Conservation (phyloP, 352 stramenopile species). For the Pythium coloratum region DNA sequence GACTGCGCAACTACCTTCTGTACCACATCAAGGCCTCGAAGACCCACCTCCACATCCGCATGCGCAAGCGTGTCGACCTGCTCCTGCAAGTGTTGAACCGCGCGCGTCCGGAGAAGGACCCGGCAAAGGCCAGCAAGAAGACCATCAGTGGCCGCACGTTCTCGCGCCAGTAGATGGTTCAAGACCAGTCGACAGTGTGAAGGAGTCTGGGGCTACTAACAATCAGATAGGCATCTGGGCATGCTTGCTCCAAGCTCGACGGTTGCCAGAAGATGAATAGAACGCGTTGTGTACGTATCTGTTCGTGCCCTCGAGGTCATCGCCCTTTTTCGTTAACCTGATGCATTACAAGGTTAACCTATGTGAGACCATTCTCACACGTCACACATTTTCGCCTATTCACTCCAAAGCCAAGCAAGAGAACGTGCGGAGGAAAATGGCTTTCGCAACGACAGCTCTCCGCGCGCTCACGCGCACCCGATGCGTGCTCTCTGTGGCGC, state of each 20-base stretch:
- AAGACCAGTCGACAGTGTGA: neutral
- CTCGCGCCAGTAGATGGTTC: slow-evolving; percentile 50
- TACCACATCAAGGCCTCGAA: slow-evolving; percentile 97
- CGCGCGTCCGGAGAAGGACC: slow-evolving; percentile 86
- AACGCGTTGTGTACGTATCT: neutral
- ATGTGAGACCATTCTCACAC: slow-evolving; percentile 8
- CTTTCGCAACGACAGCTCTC: slow-evolving; percentile 1
- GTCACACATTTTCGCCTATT: slow-evolving; percentile 5
- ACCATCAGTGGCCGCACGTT: slow-evolving; percentile 92
- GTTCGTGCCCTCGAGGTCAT: too few species aligned
- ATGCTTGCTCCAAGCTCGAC: neutral
- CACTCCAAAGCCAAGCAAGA: neutral
- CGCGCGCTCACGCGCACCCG: slow-evolving; percentile 2
- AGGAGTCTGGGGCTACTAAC: neutral
- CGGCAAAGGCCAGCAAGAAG: slow-evolving; percentile 90
- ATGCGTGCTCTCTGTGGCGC: neutral
- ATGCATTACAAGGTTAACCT: slow-evolving; percentile 8
- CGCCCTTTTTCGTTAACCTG: neutral
- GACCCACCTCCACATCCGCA: slow-evolving; percentile 95
- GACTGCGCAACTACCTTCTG: slow-evolving; percentile 93
- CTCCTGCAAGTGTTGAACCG: slow-evolving; percentile 94
- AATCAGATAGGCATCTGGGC: too few species aligned
- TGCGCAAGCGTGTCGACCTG: slow-evolving; percentile 92
- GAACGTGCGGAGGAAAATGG: slow-evolving; percentile 8
- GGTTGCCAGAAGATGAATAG: neutral